Evolutionary conservation across 148 eudicot species (phyloP), one percentile per base, ranked within the genome.

Genomic region (Simmondsia chinensis): DNA sequence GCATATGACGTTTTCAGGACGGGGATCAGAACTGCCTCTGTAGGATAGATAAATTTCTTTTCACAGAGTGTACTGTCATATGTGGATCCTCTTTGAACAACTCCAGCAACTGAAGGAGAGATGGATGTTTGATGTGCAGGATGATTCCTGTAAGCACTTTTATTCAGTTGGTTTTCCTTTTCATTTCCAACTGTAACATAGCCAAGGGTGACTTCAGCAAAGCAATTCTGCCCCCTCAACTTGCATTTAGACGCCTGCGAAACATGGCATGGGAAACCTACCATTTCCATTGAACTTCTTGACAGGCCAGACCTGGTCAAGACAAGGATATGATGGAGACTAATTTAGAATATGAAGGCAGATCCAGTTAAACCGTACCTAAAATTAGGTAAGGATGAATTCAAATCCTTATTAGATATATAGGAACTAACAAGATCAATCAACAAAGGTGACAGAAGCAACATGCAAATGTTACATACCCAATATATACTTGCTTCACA

Each of bases 1-100:
- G 94, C 79, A 74, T 63, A 74, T 53, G 97, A 79, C 19, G 81
- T 69, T 54, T 77, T 93, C 72, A 91, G 57, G 34, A 85, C 68
- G 19, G 97, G 97, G 56, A 91, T 88, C 65, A 91, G 71, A 50
- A 91, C 79, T 31, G 95, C 94, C 58, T 91, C 97, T 2, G 72
- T 53, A 33, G 95, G 86, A 69, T 91, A 85, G 35, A 85, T 72
- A 58, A 85, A 82, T 34, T 73, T 70, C 56, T 71, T 82, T 57
- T 81, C 95, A 65, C 71, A 72, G 53, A 41, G 34, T 31, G 73
- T 29, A 46, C 34, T 43, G 40, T 72, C 67, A 37, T 51, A 71
- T 27, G 57, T 38, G 18, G 50, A 67, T 25, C 66, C 59, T 60
- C 57, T 73, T 47, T 65, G 72, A 38, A 41, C 49, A 47, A 54